Base-by-base conservation (phyloP, 2,329 filamentous ascomycete genomes). In the Pyricularia sp. region DNA sequence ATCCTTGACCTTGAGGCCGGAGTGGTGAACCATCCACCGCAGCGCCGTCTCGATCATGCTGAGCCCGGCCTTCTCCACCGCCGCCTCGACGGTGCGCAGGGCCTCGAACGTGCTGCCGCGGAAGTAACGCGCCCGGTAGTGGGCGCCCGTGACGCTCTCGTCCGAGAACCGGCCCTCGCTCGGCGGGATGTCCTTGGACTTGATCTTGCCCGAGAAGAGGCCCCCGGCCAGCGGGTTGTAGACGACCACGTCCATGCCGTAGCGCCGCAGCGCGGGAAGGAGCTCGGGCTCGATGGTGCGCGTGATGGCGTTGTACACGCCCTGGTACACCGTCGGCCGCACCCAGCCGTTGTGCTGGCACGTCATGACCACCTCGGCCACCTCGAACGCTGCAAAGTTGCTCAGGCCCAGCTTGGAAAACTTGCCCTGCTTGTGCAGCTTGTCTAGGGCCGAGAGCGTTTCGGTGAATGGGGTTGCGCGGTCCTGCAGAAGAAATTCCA, bases 311-410 rank as follows among this genome's bases (percentile, higher is more conserved):
- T 94, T 94, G 79, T 94, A 94, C 91, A 96, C 94, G 74, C 85
- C 93, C 79, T 95, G 92, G 79, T 92, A 97, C 69, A 96, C 88
- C 0, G 90, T 93, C 0, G 93, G 93, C 58, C 90, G 86, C 20
- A 96, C 91, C 92, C 92, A 96, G 71, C 87, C 86, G 75, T 92
- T 89, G 79, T 91, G 88, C 73, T 90, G 90, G 83, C 91, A 94
- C 58, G 88, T 89, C 78, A 92, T 86, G 69, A 90, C 90, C 9
- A 96, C 86, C 80, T 97, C 93, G 0, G 93, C 93, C 12, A 97
- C 91, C 77, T 97, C 93, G 76, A 91, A 95, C 0, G 93, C 90
- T 0, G 93, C 92, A 77, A 89, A 97, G 80, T 97, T 97, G 73
- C 88, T 91, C 70, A 97, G 80, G 1, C 92, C 93, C 12, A 97